These are phyloP conservation scores for Entonaema liquescens DNA, from an alignment of 495 filamentous ascomycete genomes.

Conservation along the genomic window DNA sequence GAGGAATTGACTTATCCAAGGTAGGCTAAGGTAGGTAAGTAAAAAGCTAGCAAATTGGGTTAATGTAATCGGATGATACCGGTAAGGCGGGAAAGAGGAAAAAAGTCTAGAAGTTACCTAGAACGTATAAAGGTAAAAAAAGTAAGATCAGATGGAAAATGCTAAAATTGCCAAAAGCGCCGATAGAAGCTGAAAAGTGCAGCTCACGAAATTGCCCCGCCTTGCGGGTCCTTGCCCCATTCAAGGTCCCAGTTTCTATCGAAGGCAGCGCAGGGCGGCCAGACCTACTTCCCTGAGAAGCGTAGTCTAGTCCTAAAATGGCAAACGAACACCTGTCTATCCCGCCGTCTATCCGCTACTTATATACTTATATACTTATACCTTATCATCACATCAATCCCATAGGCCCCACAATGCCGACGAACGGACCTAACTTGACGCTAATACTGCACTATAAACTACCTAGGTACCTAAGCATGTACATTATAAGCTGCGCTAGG, in stretches of 20 bases:
- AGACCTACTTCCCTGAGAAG: conserved; percentile 26
- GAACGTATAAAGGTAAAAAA: conserved; percentile 31
- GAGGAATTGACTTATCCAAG: not conserved
- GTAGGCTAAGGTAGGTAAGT: not conserved
- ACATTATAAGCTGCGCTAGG: not conserved
- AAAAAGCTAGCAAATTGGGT: conserved; percentile 13
- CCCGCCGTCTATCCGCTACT: not conserved
- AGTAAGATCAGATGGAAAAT: conserved; percentile 36
- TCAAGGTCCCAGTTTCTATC: not conserved
- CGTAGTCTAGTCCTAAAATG: conserved; percentile 24
- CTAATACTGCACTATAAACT: not conserved
- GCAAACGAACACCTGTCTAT: conserved; percentile 33
- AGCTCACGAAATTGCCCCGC: conserved; percentile 36
- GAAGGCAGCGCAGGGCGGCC: conserved; percentile 23
- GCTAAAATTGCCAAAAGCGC: conserved; percentile 39
- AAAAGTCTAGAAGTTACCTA: conserved; percentile 26
- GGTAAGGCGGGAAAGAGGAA: conserved; percentile 22
- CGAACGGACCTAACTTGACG: conserved; percentile 22
- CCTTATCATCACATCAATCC: conserved; percentile 23
- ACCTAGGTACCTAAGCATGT: no score
- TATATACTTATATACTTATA: not conserved
- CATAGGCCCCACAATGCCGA: conserved; percentile 28
- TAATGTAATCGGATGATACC: conserved; percentile 40
- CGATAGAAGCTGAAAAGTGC: conserved; percentile 43
- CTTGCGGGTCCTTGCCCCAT: conserved; percentile 7